Evolutionary conservation across 2,329 filamentous ascomycete genomes (phyloP).

Genomic region (Diaporthe eres): DNA sequence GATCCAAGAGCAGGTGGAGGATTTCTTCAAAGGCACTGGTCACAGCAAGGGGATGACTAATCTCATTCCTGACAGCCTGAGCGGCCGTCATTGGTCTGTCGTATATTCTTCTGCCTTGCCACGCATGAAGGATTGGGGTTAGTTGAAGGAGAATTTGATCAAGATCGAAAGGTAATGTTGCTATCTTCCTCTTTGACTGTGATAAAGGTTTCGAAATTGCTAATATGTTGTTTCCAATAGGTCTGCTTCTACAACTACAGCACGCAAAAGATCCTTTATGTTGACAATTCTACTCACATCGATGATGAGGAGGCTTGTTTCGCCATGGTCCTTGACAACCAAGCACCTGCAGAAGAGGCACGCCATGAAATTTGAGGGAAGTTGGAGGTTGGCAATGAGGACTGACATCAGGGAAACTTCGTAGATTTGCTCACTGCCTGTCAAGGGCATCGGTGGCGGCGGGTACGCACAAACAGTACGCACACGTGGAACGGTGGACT

Average conservation of each 20-base stretch:
- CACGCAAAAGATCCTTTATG: rapidly evolving
- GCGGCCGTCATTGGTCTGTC: too few relatives aligned
- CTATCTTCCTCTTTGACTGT: too few relatives aligned
- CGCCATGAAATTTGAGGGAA: neutral
- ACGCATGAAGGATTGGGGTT: too few relatives aligned
- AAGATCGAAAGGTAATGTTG: neutral
- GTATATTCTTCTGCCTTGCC: too few relatives aligned
- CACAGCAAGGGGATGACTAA: too few relatives aligned
- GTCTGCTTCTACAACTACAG: neutral
- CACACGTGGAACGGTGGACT: too few relatives aligned
- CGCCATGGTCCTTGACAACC: neutral
- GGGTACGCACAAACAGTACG: too few relatives aligned
- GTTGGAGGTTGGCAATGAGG: neutral
- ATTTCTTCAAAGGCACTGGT: too few relatives aligned
- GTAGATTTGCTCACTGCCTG: neutral
- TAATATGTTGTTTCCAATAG: neutral
- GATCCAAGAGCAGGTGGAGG: too few relatives aligned
- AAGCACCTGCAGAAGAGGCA: neutral
- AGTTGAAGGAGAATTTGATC: neutral
- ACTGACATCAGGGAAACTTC: too few relatives aligned
- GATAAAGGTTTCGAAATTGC: neutral
- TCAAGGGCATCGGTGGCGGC: too few relatives aligned
- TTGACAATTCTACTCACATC: neutral
- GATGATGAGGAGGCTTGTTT: neutral
- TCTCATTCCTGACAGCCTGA: too few relatives aligned